These are phyloP conservation scores for Beauveria pseudobassiana DNA, from an alignment of 2,329 filamentous ascomycete species.

Conservation along the genomic window DNA sequence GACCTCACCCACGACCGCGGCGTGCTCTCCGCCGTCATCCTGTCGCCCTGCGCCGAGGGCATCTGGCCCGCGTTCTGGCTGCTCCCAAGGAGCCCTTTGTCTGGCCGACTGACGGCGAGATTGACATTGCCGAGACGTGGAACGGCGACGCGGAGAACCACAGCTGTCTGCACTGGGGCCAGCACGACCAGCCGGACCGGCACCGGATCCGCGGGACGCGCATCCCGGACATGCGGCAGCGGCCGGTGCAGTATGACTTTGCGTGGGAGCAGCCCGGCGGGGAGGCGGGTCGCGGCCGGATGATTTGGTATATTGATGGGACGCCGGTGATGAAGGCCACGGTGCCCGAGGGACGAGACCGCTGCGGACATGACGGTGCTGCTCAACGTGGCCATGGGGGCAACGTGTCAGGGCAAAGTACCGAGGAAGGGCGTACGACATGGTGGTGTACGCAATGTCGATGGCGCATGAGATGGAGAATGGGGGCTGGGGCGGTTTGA, in stretches of 20 bases:
- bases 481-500: conserved; percentile 50
- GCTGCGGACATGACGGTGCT: conserved; percentile 50
- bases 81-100: conserved; percentile 47
- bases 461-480: conserved; percentile 42
- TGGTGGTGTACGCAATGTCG: conserved; percentile 45
- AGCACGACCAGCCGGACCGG: conserved; percentile 47
- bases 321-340: conserved; percentile 47
- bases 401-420: conserved; percentile 44
- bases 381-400: conserved; percentile 56
- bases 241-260: conserved; percentile 46
- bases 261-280: conserved; percentile 44
- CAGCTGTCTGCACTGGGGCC: conserved; percentile 52
- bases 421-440: conserved; percentile 50
- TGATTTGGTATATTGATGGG: conserved; percentile 55
- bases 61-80: conserved; percentile 59
- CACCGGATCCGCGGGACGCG: conserved; percentile 47
- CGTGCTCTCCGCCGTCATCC: conserved; percentile 43
- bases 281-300: conserved; percentile 34
- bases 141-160: conserved; percentile 49
- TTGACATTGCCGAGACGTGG: conserved; percentile 57
- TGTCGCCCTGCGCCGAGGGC: conserved; percentile 45
- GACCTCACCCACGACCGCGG: conserved; percentile 44
- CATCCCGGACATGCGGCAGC: conserved; percentile 38
- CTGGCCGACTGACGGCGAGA: conserved; percentile 52
- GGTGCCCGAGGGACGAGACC: conserved; percentile 43